These are phyloP conservation scores for Xanthoparmelia taractica DNA, from an alignment of 495 filamentous ascomycete genomes.

Conservation along the genomic window DNA sequence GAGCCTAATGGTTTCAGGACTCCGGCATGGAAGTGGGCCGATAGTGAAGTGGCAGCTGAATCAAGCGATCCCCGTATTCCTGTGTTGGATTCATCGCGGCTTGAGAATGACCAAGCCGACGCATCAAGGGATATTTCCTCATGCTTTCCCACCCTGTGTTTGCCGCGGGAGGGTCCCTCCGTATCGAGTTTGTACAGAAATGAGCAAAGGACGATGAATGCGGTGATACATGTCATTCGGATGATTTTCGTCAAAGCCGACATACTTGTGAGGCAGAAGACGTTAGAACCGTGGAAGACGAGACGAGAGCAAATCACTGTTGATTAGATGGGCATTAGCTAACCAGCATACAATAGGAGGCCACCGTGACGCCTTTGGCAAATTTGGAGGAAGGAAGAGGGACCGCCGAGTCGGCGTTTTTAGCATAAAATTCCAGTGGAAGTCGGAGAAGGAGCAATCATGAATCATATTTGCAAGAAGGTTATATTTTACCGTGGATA, in stretches of 20 bases:
- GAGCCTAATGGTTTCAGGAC: constrained; percentile 36
- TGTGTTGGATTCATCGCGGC: background rate
- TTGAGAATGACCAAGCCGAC: background rate
- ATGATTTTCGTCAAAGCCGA: constrained; percentile 5
- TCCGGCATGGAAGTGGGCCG: constrained; percentile 28
- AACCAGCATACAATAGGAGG: background rate
- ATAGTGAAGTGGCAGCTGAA: background rate
- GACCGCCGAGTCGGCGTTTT: background rate
- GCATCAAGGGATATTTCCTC: background rate
- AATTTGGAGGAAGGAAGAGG: background rate
- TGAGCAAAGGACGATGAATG: constrained; percentile 5
- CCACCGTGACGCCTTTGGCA: background rate
- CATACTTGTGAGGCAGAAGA: background rate
- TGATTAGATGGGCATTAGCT: background rate
- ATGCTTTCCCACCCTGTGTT: background rate
- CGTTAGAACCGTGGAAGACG: background rate
- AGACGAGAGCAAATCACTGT: background rate
- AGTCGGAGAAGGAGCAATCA: background rate
- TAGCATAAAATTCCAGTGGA: background rate
- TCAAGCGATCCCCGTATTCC: background rate
- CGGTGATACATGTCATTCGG: background rate
- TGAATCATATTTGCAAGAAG: background rate
- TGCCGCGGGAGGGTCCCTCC: background rate
- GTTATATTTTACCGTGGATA: background rate
- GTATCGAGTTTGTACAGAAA: constrained; percentile 3